Conservation (phyloP, 1,284 basidiomycete genomes). For the Apiotrichum gamsii region DNA sequence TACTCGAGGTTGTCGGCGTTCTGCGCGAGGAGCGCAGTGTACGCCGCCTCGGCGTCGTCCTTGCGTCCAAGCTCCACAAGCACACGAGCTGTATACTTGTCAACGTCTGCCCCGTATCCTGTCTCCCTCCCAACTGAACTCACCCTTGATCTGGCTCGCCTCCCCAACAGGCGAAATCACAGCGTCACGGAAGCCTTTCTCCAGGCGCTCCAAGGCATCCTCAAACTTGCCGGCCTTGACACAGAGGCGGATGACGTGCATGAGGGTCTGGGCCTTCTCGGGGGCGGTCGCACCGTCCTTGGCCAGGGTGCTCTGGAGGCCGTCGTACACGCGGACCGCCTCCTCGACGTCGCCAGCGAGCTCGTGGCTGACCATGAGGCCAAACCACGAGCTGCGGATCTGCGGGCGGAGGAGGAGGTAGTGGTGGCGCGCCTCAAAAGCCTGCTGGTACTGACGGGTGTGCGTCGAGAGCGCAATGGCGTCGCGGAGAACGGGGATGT, state of each 20-base stretch:
- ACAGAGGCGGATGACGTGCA: conserved; percentile 75
- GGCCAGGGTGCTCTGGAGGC: conserved; percentile 49
- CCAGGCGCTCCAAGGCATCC: conserved; percentile 57
- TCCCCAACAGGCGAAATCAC: conserved; percentile 65
- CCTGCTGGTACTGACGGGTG: conserved; percentile 70
- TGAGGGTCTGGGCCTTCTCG: conserved; percentile 76
- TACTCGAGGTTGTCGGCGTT: conserved; percentile 81
- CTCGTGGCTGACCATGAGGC: conserved; percentile 80
- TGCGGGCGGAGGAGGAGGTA: conserved; percentile 77
- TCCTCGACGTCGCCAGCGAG: conserved; percentile 69
- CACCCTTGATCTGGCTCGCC: conserved; percentile 67
- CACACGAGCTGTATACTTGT: conserved; percentile 44
- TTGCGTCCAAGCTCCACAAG: conserved; percentile 58
- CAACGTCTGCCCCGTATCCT: not conserved
- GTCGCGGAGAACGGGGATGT: conserved; percentile 88
- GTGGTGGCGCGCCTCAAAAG: conserved; percentile 76
- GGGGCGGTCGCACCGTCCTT: conserved; percentile 53
- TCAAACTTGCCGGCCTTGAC: conserved; percentile 60
- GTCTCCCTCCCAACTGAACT: no score
- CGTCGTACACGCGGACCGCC: conserved; percentile 67
- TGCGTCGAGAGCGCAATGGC: conserved; percentile 85
- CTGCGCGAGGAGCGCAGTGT: conserved; percentile 71
- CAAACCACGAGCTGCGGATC: conserved; percentile 83
- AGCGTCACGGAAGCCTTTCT: conserved; percentile 59
- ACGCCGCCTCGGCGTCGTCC: conserved; percentile 69